A percentile compares a stretch with the other conserved stretches of the same genome.
Conservation (phyloP, 257 asterid genomes). For the Asclepias syriaca region DNA sequence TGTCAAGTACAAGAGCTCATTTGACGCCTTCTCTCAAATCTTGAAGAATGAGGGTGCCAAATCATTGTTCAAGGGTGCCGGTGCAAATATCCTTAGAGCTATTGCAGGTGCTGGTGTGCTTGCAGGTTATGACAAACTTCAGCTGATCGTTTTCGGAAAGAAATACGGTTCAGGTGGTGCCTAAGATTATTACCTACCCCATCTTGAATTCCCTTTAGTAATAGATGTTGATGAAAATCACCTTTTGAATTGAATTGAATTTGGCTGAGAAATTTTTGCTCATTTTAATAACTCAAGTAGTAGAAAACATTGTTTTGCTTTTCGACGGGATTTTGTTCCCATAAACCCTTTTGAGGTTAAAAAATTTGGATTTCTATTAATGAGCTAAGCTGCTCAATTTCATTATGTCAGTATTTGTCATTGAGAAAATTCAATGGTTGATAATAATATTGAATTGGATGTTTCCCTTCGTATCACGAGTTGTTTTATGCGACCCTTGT, state of each 20-base stretch:
- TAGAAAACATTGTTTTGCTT: slow-evolving; percentile 3
- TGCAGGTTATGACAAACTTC: slow-evolving; percentile 90
- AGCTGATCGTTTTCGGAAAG: slow-evolving; percentile 77
- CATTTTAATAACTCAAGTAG: slow-evolving; percentile 15
- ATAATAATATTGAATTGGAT: too few relatives aligned
- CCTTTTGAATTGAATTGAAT: slow-evolving; percentile 24
- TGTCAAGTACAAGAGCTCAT: slow-evolving; percentile 83
- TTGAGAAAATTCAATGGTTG: not conserved
- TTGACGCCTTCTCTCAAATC: slow-evolving; percentile 71
- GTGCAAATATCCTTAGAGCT: slow-evolving; percentile 91
- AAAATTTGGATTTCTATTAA: not conserved
- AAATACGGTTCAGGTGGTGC: slow-evolving; percentile 86
- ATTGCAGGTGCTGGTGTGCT: slow-evolving; percentile 95
- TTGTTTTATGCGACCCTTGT: too few relatives aligned
- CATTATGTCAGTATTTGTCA: not conserved
- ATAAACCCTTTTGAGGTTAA: not conserved
- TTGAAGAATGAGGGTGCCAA: slow-evolving; percentile 77
- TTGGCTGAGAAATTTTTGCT: not conserved
- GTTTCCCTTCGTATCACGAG: too few relatives aligned
- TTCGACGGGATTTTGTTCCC: slow-evolving; percentile 14
- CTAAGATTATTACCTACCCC: slow-evolving; percentile 23
- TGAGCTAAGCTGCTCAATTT: slow-evolving; percentile 13
- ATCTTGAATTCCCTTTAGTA: slow-evolving; percentile 6
- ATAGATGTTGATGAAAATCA: slow-evolving; percentile 56
- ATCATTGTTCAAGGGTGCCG: slow-evolving; percentile 87